These are phyloP conservation scores for Hirschfeldia incana DNA, from an alignment of 345 rosid genomes.

Conservation along the genomic window DNA sequence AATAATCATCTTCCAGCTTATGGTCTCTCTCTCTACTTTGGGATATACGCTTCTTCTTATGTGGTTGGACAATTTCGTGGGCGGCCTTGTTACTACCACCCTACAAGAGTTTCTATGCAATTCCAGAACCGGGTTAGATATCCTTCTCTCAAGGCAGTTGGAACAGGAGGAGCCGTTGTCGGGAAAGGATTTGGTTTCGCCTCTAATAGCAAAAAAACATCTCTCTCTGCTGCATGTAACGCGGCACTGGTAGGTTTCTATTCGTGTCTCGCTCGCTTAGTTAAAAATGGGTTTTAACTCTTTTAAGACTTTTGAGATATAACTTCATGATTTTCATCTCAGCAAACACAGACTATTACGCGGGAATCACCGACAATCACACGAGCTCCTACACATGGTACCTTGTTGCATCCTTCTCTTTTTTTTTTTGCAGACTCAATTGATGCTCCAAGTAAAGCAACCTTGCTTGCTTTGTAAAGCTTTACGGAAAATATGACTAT, in stretches of 20 bases:
- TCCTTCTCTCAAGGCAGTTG: slow-evolving; percentile 23
- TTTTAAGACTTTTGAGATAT: too few species aligned
- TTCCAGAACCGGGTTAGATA: slow-evolving; percentile 6
- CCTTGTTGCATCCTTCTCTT: background rate
- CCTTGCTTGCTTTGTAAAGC: background rate
- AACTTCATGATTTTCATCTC: too few species aligned
- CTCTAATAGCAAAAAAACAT: slow-evolving; percentile 25
- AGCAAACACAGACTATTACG: slow-evolving; percentile 74
- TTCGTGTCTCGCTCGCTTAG: background rate
- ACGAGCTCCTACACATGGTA: slow-evolving; percentile 76
- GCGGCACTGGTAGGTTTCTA: slow-evolving; percentile 45
- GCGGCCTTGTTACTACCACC: background rate
- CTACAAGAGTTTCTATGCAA: slow-evolving; percentile 23
- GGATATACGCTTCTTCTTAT: background rate
- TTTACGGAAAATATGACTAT: background rate
- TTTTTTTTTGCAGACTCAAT: background rate
- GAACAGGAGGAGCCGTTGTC: slow-evolving; percentile 9
- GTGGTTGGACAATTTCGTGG: slow-evolving; percentile 19
- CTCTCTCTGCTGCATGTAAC: slow-evolving; percentile 40
- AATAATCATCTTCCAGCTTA: background rate
- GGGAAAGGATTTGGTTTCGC: slow-evolving; percentile 13
- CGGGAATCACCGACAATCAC: slow-evolving; percentile 72
- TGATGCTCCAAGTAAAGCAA: background rate
- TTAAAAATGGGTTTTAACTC: background rate
- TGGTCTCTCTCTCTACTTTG: slow-evolving; percentile 7